Percentiles rank a stretch among this genome's conserved stretches.
Evolutionary conservation across 1,284 basidiomycete genomes (phyloP).

Genomic region (Heterobasidion occidentale): DNA sequence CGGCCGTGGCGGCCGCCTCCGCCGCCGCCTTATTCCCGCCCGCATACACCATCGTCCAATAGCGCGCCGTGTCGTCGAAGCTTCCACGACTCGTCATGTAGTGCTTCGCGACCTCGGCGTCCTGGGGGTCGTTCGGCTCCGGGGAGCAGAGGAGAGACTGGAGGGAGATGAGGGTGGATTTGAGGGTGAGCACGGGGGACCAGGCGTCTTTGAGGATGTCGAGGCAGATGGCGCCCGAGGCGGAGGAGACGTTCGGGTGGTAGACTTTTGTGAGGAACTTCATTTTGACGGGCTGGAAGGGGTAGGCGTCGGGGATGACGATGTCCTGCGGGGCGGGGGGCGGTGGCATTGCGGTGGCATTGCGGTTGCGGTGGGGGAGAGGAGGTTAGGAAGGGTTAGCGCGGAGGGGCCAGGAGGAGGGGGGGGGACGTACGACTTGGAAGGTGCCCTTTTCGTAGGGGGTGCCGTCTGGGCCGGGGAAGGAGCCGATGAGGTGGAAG

Average conservation of each 20-base stretch:
- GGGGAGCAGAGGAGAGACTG: slow-evolving; percentile 95
- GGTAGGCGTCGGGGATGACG: slow-evolving; percentile 90
- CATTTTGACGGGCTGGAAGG: slow-evolving; percentile 98
- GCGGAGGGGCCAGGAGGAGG: too few species aligned
- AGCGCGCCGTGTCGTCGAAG: slow-evolving; percentile 90
- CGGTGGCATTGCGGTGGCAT: background rate
- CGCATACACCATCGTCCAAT: slow-evolving; percentile 91
- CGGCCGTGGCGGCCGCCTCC: slow-evolving; percentile 17
- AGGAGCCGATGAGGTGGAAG: slow-evolving; percentile 84
- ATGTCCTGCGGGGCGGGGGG: slow-evolving; percentile 58
- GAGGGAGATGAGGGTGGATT: slow-evolving; percentile 93
- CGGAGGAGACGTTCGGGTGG: slow-evolving; percentile 95
- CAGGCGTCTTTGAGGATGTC: slow-evolving; percentile 88
- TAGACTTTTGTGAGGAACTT: slow-evolving; percentile 96
- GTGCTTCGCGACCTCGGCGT: slow-evolving; percentile 97
- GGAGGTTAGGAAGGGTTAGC: too few species aligned
- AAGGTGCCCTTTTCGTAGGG: slow-evolving; percentile 93
- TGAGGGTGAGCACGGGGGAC: slow-evolving; percentile 92
- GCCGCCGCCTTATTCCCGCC: slow-evolving; percentile 41
- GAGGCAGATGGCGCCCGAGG: slow-evolving; percentile 88
- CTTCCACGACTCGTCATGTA: slow-evolving; percentile 82
- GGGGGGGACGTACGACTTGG: slow-evolving; percentile 69
- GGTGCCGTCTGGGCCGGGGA: slow-evolving; percentile 89
- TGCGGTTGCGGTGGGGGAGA: too few species aligned
- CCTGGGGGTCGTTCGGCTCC: slow-evolving; percentile 96